phyloP scores from a whole-genome alignment of 768 basidiomycete species.

The Rubroboletus satanas region DNA sequence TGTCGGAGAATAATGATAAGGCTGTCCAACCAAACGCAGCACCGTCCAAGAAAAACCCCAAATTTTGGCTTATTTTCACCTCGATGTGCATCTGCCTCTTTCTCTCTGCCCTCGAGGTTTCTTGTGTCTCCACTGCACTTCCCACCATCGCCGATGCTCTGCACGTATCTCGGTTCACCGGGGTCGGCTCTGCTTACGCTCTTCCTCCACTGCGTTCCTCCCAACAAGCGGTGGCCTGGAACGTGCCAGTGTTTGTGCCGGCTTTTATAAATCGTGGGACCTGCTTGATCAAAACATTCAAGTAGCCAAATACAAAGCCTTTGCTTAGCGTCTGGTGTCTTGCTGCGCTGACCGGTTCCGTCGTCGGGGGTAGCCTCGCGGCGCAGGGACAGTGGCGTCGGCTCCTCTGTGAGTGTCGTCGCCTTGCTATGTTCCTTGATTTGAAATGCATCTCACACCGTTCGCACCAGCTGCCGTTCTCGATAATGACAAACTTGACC shows the following conservation, averaged over 20 bases:
- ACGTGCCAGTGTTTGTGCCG: too few species aligned
- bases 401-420: constrained; percentile 35
- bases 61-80: constrained; percentile 29
- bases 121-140: constrained; percentile 30
- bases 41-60: constrained; percentile 9
- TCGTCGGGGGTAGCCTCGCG: constrained; percentile 36
- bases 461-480: constrained; percentile 9
- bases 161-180: constrained; percentile 28
- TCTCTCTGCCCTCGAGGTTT: constrained; percentile 28
- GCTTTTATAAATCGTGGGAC: constrained; percentile 35
- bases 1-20: too few species aligned
- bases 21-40: neutral
- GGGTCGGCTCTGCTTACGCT: constrained; percentile 38
- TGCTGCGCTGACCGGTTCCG: constrained; percentile 34
- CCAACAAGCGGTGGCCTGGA: constrained; percentile 37
- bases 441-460: neutral
- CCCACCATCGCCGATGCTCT: constrained; percentile 33
- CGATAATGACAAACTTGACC: constrained; percentile 24
- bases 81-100: constrained; percentile 24
- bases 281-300: neutral
- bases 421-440: neutral
- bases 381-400: constrained; percentile 36
- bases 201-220: constrained; percentile 36
- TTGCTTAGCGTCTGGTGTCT: constrained; percentile 32
- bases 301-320: neutral